Evolutionary conservation across 2,329 filamentous ascomycete genomes (phyloP).

Genomic region (Aspergillus ochraceus): DNA sequence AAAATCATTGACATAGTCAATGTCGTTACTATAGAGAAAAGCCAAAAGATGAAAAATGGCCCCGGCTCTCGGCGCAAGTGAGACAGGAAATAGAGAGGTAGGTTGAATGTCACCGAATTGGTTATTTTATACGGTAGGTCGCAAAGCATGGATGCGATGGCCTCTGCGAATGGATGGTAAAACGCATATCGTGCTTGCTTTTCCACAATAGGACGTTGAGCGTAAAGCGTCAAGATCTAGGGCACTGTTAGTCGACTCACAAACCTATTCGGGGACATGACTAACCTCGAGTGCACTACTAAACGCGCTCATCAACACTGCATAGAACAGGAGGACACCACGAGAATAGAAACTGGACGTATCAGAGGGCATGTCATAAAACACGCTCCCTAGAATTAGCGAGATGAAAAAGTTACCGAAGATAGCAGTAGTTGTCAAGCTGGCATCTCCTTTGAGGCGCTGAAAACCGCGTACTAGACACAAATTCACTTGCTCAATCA

Average conservation of each 20-base stretch:
- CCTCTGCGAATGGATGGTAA: conserved; percentile 9
- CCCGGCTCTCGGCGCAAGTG: conserved; percentile 49
- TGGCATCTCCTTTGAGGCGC: conserved; percentile 13
- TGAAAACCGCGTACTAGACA: conserved; percentile 14
- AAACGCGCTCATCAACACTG: conserved; percentile 7
- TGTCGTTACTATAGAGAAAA: conserved; percentile 48
- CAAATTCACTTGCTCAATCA: conserved; percentile 13
- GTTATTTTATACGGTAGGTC: conserved; percentile 11
- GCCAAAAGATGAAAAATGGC: conserved; percentile 60
- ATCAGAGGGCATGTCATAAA: conserved; percentile 10
- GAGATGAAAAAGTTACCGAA: conserved; percentile 10
- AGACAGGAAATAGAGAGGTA: conserved; percentile 59
- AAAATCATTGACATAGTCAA: conserved; percentile 58
- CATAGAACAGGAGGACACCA: conserved; percentile 10
- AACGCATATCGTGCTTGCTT: conserved; percentile 2
- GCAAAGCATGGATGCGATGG: conserved; percentile 11
- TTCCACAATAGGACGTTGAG: conserved; percentile 2
- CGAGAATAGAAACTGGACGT: conserved; percentile 14
- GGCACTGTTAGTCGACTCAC: not conserved
- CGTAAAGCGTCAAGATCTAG: not conserved
- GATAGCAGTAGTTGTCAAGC: conserved; percentile 8
- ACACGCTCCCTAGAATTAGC: conserved; percentile 15
- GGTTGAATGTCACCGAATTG: conserved; percentile 6
- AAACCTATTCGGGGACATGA: not conserved
- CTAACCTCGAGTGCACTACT: conserved; percentile 13